phyloP scores from a whole-genome alignment of 1,139 yeast genomes.

The Barnettozyma hawaiiensis region DNA sequence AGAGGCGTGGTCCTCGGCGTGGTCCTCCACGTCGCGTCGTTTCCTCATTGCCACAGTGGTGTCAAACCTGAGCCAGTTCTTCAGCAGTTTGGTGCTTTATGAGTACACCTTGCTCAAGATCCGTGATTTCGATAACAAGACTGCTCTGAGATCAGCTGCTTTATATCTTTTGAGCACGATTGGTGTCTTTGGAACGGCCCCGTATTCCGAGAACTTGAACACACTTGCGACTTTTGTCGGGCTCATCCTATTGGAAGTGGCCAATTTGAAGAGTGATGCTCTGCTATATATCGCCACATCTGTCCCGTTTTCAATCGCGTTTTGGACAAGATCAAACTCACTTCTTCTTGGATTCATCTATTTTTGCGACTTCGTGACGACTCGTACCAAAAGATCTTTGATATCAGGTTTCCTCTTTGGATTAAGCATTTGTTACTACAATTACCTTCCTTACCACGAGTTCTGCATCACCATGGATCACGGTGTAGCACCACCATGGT shows the following conservation, averaged over 20 bases:
- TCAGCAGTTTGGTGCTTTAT: conserved; percentile 47
- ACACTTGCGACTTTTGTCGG: conserved; percentile 62
- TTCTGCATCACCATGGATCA: conserved; percentile 65
- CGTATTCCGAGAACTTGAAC: conserved; percentile 75
- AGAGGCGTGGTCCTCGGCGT: too few species aligned
- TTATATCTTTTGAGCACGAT: conserved; percentile 66
- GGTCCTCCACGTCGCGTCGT: too few species aligned
- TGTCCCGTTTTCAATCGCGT: conserved; percentile 48
- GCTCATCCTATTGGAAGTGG: conserved; percentile 42
- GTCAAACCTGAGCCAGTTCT: conserved; percentile 48
- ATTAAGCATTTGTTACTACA: conserved; percentile 39
- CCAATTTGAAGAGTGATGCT: conserved; percentile 17
- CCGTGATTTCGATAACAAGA: conserved; percentile 29
- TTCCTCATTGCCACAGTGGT: conserved; percentile 11
- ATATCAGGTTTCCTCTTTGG: conserved; percentile 54
- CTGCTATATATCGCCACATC: conserved; percentile 49
- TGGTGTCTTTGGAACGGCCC: conserved; percentile 69
- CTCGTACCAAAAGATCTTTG: conserved; percentile 31
- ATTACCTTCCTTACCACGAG: conserved; percentile 45
- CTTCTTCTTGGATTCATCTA: conserved; percentile 65
- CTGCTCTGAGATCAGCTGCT: conserved; percentile 36
- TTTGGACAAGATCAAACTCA: conserved; percentile 70
- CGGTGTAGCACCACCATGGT: conserved; percentile 67
- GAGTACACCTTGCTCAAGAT: conserved; percentile 34
- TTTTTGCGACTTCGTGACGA: conserved; percentile 46